Evolutionary conservation across 345 rosid species (phyloP), one percentile per base, ranked within the genome.

Genomic region (Alliaria petiolata): DNA sequence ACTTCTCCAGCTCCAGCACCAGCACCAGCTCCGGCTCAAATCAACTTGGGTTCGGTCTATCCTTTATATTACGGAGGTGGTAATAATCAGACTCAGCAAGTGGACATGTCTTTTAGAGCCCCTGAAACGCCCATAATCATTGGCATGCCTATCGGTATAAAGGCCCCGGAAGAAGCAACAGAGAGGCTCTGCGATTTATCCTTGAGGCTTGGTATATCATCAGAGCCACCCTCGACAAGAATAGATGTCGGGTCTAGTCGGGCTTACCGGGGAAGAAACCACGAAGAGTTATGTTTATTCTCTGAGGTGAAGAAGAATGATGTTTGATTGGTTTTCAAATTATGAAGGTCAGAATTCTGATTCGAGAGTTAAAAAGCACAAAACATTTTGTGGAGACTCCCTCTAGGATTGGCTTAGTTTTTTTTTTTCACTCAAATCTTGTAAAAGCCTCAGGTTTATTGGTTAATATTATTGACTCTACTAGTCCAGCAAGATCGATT

Each of bases 121-220:
- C 79, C 82, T 9, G 89, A 78, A 44, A 59, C 75, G 20, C 77
- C 81, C 9, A 71, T 87, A 52, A 80, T 86, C 78, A 76, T 86
- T 63, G 97, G 98, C 66, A 86, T 81, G 82, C 97, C 98, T 42
- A 36, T 87, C 39, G 82, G 85, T 64, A 75, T 79, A 47, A 79
- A 87, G 8, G 69, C 81, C 12, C 57, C 77, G n/a, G 84, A 79
- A 75, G 83, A 56, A 65, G 63, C 78, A 19, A 52, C 72, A 26
- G 84, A 69, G 76, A 70, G 56, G 54, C 80, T 79, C 25, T 91
- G 95, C 49, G 98, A 95, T 83, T 82, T 95, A 43, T 88, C 96
- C 25, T 80, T 95, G 81, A 82, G 95, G 80, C 85, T 95, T 72
- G 92, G 98, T 76, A 76, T 70, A 54, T 80, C 78, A 31, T 77